Base-by-base conservation (phyloP, 2,329 filamentous ascomycete genomes). In the Xylariales sp. region DNA sequence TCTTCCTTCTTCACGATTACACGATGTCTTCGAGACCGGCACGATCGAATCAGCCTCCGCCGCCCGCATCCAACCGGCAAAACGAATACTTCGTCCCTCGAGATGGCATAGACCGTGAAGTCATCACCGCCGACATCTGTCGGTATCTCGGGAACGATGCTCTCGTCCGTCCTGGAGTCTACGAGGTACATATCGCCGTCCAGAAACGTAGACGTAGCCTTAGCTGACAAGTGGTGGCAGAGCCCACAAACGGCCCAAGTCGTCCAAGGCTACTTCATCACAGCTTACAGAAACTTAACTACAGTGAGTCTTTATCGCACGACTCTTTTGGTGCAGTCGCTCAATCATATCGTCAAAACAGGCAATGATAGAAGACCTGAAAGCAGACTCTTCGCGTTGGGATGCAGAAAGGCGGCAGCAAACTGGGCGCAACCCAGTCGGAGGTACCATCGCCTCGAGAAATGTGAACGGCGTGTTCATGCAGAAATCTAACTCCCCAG, bases 131-230 rank as follows among this genome's bases (percentile, higher is more conserved):
- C 60, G 86, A 90, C 62, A 88, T 90, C 51, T 89, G 86, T 70
- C 84, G 85, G 59, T 90, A 88, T 62, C 75, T 90, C 53, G 86
- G 86, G 57, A 88, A 88, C 63, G 86, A 90, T 71, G 86, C 86
- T 52, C 75, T 87, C 56, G 85, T 88, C 59, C 82, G 82, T 58
- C 85, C 84, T 45, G 83, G 82, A 56, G 79, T 76, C 54, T 84
- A 86, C 64, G 79, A 86, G 75, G 84, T 88, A 75, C 42, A 48
- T 52, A 38, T 51, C 44, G 34, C 43, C 40, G 24, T 24, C 40
- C 43, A 43, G 38, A 43, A 34, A 36, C 6, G 8, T 7, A 8
- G 27, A 19, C n/a, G n/a, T n/a, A n/a, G n/a, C 38, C 12, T 12
- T 22, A 45, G 40, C 50, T 59, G 37, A 56, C 50, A 29, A 31